phyloP scores from a whole-genome alignment of 139 green algal genomes.

The Coelastrella sp. region DNA sequence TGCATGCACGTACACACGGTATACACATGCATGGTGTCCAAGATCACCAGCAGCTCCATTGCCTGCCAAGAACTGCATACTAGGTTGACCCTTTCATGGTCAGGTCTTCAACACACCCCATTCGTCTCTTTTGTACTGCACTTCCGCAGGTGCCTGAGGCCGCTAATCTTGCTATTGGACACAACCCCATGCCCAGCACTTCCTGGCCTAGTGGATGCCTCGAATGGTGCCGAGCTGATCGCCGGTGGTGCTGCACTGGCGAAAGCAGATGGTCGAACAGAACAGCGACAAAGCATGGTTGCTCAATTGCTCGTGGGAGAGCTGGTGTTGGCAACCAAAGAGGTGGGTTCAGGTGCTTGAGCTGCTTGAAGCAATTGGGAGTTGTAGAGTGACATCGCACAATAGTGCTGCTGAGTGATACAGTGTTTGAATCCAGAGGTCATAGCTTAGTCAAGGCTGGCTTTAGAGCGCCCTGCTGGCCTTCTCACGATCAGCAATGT shows the following conservation, averaged over 20 bases:
- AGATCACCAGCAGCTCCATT: too few species aligned
- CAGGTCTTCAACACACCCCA: too few species aligned
- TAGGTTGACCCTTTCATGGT: too few species aligned
- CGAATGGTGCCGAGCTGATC: neutral
- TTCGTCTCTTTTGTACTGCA: neutral
- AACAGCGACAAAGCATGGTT: slow-evolving; percentile 23
- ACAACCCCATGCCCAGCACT: slow-evolving; percentile 18
- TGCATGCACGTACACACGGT: too few species aligned
- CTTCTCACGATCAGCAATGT: neutral
- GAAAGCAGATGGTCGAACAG: neutral
- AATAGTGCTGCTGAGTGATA: too few species aligned
- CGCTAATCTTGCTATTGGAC: slow-evolving; percentile 60
- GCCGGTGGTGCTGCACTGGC: slow-evolving; percentile 22
- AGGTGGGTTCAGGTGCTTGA: slow-evolving; percentile 58
- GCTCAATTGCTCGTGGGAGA: slow-evolving; percentile 83
- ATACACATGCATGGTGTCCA: too few species aligned
- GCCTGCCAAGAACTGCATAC: too few species aligned
- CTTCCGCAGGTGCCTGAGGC: slow-evolving; percentile 50
- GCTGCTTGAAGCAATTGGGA: neutral
- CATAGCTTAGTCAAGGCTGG: too few species aligned
- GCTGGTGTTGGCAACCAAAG: slow-evolving; percentile 96
- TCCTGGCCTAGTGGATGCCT: neutral
- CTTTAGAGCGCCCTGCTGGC: too few species aligned
- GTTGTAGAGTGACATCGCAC: slow-evolving; percentile 56
- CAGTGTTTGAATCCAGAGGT: too few species aligned